Evolutionary conservation across 2,329 filamentous ascomycete species (phyloP), one percentile per base, ranked within the genome.

Genomic region (Ophiostoma sp.): DNA sequence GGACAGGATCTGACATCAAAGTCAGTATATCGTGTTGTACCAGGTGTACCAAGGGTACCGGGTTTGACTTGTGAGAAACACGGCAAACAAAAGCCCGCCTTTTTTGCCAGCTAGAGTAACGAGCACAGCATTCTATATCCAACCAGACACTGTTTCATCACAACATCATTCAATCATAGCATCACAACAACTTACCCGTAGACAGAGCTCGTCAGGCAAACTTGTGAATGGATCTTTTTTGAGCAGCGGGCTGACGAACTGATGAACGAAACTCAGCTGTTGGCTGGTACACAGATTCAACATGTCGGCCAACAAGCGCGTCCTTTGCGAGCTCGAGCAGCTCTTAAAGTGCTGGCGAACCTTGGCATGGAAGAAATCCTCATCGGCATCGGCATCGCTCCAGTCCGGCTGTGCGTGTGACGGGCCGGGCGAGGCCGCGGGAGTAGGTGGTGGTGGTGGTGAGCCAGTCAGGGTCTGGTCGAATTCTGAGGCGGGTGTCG

Each of bases 161-260:
- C 55, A 60, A 12, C 2, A 41, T 63, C 5, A 18, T 18, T 1
- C 16, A 18, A 58, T 44, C 60, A 18, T 63, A 42, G 9, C 14
- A 63, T 38, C 27, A 60, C 38, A 5, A 27, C 11, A 12, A 55
- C 89, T 76, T 85, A 96, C 92, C 75, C 93, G 84, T 70, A 99
- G 81, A 77, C 94, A 98, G 60, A 99, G 81, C 79, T 99, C 95
- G 75, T 96, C 93, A 0, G 95, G 95, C 67, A 99, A 84, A 69
- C 90, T 91, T 66, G 89, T 92, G 75, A 99, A 98, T 0, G 95
- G 95, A 76, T 99, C 95, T 78, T 97, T 97, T 79, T 97, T 97
- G 72, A 99, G 80, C 71, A 96, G 81, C 41, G 95, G 95, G 77
- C 92, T 94, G 73, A 99, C 94, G 78, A 97, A 96, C 77, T 96